These are phyloP conservation scores for Psilocybe azurescens DNA, from an alignment of 768 basidiomycete genomes.

Conservation along the genomic window DNA sequence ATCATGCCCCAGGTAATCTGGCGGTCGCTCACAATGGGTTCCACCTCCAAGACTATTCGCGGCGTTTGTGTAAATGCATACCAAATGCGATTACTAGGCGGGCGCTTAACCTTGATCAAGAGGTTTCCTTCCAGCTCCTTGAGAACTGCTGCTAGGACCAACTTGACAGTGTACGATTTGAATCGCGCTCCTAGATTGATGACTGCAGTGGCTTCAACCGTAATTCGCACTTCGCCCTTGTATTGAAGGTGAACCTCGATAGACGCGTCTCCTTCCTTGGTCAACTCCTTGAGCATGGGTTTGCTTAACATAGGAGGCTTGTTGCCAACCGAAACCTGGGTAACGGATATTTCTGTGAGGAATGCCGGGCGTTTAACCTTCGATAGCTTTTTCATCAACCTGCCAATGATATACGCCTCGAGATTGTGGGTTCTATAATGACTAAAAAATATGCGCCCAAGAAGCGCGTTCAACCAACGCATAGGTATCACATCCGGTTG, in stretches of 20 bases:
- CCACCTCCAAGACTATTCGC: constrained; percentile 85
- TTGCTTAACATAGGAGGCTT: constrained; percentile 88
- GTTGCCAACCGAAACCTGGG: constrained; percentile 88
- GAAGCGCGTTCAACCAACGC: constrained; percentile 95
- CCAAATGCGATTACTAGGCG: constrained; percentile 96
- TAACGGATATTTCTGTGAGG: constrained; percentile 83
- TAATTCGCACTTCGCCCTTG: constrained; percentile 89
- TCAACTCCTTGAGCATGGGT: constrained; percentile 98
- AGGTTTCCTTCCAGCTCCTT: constrained; percentile 93
- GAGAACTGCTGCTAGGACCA: constrained; percentile 87
- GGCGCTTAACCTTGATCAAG: constrained; percentile 88
- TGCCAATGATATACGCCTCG: constrained; percentile 84
- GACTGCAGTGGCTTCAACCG: constrained; percentile 86
- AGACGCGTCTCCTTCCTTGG: constrained; percentile 90
- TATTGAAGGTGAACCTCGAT: constrained; percentile 86
- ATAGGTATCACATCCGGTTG: constrained; percentile 96
- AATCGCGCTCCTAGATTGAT: constrained; percentile 85
- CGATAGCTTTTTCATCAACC: constrained; percentile 91
- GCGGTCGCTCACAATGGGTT: constrained; percentile 92
- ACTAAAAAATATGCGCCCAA: constrained; percentile 93
- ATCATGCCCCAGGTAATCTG: constrained; percentile 97
- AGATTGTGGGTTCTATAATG: constrained; percentile 84
- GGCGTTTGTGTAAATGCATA: constrained; percentile 93
- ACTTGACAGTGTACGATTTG: constrained; percentile 88
- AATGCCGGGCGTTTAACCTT: constrained; percentile 91